A percentile compares a stretch with the other conserved stretches of the same genome.
Conservation (phyloP, 129 eudicot species). For the Flaveria ramosissima region DNA sequence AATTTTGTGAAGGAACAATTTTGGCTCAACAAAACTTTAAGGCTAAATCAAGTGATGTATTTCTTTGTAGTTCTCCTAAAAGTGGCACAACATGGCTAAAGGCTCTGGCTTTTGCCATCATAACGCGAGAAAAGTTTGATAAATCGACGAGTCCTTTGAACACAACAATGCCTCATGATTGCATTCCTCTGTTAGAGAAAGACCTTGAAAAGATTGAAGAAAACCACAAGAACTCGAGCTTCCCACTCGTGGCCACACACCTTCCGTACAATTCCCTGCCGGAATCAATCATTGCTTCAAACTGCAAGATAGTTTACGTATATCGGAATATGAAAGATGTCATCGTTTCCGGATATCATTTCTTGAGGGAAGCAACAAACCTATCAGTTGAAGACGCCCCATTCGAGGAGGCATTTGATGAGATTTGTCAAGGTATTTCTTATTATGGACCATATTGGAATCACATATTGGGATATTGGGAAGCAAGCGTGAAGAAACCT, state of each 20-base stretch:
- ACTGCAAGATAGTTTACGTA: not conserved
- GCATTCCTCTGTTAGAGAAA: not conserved
- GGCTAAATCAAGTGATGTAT: not conserved
- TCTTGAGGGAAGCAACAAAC: not conserved
- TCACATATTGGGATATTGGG: too few relatives aligned
- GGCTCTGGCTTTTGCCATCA: not conserved
- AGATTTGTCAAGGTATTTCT: too few relatives aligned
- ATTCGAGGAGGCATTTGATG: too few relatives aligned
- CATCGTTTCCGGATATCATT: not conserved
- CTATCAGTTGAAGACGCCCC: not conserved
- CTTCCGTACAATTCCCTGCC: not conserved
- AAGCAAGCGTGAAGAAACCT: too few relatives aligned
- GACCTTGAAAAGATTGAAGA: not conserved
- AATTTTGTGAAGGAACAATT: not conserved
- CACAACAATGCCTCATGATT: not conserved
- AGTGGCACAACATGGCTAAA: not conserved
- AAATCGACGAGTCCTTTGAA: not conserved
- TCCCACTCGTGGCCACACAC: not conserved
- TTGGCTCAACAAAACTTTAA: not conserved
- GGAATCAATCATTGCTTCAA: not conserved
- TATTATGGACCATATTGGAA: not conserved
- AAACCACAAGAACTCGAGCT: not conserved
- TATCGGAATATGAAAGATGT: not conserved
- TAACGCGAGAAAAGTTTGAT: not conserved
- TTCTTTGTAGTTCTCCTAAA: not conserved